Evolutionary conservation across 345 rosid genomes (phyloP).

Genomic region (Salix arbutifolia): DNA sequence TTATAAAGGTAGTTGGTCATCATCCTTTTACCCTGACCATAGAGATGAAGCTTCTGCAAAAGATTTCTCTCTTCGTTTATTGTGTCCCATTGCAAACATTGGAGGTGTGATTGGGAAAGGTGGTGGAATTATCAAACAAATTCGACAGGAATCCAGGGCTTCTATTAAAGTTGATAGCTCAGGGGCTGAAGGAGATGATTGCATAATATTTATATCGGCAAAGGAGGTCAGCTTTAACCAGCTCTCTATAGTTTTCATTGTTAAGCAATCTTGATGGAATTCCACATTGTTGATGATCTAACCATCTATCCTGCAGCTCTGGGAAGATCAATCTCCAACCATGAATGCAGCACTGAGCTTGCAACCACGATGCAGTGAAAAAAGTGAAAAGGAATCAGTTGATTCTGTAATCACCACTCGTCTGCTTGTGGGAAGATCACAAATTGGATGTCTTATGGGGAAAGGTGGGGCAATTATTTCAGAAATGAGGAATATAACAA

Average conservation of each 20-base stretch:
- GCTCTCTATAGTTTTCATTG: background rate
- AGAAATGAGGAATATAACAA: conserved; percentile 31
- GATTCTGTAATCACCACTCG: conserved; percentile 37
- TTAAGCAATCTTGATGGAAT: background rate
- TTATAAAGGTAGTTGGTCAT: conserved; percentile 29
- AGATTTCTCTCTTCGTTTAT: conserved; percentile 30
- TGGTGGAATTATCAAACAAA: conserved; percentile 29
- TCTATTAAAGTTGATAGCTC: conserved; percentile 35
- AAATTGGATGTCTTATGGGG: conserved; percentile 37
- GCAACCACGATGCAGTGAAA: conserved; percentile 38
- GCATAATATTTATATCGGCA: conserved; percentile 33
- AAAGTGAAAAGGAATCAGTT: conserved; percentile 30
- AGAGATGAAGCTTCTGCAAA: conserved; percentile 27
- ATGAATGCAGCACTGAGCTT: conserved; percentile 30
- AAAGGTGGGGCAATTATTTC: conserved; percentile 37
- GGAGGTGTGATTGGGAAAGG: conserved; percentile 36
- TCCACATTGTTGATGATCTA: background rate
- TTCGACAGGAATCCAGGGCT: conserved; percentile 35
- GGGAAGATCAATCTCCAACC: conserved; percentile 32
- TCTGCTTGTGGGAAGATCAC: conserved; percentile 31
- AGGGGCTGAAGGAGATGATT: conserved; percentile 34
- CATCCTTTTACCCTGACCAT: conserved; percentile 20
- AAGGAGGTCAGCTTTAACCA: conserved; percentile 21
- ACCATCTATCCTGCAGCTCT: conserved; percentile 9
- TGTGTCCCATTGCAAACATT: conserved; percentile 29